phyloP scores from a whole-genome alignment of 441 rosid species.

The Populus hybrid region DNA sequence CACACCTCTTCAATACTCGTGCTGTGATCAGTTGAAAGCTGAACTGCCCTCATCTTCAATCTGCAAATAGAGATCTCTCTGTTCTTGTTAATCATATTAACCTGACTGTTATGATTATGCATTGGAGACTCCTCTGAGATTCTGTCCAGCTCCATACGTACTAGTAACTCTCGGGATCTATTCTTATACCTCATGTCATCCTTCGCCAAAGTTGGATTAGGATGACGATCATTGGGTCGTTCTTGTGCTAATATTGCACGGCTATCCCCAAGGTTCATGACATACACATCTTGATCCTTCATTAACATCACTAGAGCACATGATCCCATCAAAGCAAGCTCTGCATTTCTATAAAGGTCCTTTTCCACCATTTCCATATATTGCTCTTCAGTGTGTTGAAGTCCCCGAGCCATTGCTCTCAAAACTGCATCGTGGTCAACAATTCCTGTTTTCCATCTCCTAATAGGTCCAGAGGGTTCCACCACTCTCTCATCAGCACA shows the following conservation, averaged over 20 bases:
- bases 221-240: conserved; percentile 73
- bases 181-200: conserved; percentile 68
- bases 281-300: conserved; percentile 96
- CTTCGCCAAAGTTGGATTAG: conserved; percentile 51
- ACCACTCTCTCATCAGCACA: conserved; percentile 56
- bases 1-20: conserved; percentile 79
- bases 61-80: conserved; percentile 82
- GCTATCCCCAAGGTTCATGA: conserved; percentile 96
- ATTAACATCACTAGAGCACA: conserved; percentile 92
- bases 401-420: conserved; percentile 79
- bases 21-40: conserved; percentile 93
- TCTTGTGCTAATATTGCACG: conserved; percentile 88
- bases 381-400: conserved; percentile 69
- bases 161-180: conserved; percentile 78
- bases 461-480: conserved; percentile 61
- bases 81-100: conserved; percentile 70
- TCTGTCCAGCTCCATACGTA: conserved; percentile 89
- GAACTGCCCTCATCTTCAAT: conserved; percentile 92
- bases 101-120: conserved; percentile 70
- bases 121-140: conserved; percentile 97
- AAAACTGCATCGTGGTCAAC: conserved; percentile 78
- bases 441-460: conserved; percentile 79
- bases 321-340: conserved; percentile 95
- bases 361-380: conserved; percentile 95
- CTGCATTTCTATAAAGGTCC: conserved; percentile 75